Evolutionary conservation across 257 asterid species (phyloP), one percentile per base, ranked within the genome.

Genomic region (Penstemon barbatus): DNA sequence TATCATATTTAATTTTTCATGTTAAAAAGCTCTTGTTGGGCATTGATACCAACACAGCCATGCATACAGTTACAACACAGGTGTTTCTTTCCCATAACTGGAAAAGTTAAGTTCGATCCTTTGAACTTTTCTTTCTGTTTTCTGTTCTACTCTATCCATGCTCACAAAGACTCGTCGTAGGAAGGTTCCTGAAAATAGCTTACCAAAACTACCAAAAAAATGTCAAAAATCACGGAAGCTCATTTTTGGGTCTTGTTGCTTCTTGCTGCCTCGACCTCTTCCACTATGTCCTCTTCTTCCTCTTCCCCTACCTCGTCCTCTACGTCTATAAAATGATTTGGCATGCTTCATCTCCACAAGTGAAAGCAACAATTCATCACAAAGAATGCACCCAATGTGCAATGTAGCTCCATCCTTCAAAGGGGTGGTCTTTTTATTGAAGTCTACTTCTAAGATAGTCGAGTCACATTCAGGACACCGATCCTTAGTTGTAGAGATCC

Each of bases 321-420:
- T 71, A 8, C 73, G 73, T 63, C 86, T 78, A 19, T 74, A 75
- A 55, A 84, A 83, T 5, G 96, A 88, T 78, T 71, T 88, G 8
- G 91, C 97, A 13, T 91, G 95, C 80, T 85, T 91, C 95, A 91
- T 82, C 81, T 86, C 95, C 75, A 91, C 86, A 2, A 87, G 87
- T 0, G 97, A 89, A 83, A 89, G 96, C 81, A 91, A 65, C 57
- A 91, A 77, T 55, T 89, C 97, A 49, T 91, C 96, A 8, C 97
- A 91, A 33, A 91, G 89, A 72, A 91, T 83, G 78, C 97, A 91
- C 46, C 97, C 97, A 37, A 79, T 65, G 63, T 91, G 86, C 44
- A 91, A 70, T 0, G 97, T 91, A 38, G 80, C 80, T 36, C 96
- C 97, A 49, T 85, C 96, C 78, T 80, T 79, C 71, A 91, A 79